These are phyloP conservation scores for Pichia sp. DNA, from an alignment of 1,139 yeast genomes.

Conservation along the genomic window DNA sequence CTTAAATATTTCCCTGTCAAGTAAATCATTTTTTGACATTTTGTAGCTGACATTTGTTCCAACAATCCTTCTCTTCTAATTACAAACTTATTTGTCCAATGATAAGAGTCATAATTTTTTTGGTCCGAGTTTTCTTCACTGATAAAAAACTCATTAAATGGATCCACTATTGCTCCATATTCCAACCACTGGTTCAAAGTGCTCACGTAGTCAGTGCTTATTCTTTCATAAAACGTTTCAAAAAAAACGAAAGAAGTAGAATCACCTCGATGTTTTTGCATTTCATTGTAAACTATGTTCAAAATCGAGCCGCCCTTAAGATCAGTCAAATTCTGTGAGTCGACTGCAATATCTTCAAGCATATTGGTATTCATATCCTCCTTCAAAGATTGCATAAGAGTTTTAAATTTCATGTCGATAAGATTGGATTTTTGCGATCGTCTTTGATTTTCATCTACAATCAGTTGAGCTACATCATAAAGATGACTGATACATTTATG, in stretches of 20 bases:
- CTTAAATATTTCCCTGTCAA: constrained; percentile 82
- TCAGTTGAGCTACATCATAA: constrained; percentile 44
- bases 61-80: constrained; percentile 72
- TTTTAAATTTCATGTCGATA: constrained; percentile 31
- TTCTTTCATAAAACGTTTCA: constrained; percentile 43
- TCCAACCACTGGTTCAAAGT: constrained; percentile 77
- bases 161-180: constrained; percentile 70
- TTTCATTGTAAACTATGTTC: constrained; percentile 51
- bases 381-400: constrained; percentile 36
- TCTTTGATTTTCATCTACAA: constrained; percentile 36
- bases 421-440: constrained; percentile 26
- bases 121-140: constrained; percentile 25
- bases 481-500: constrained; percentile 43
- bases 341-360: constrained; percentile 40
- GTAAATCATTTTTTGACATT: constrained; percentile 56
- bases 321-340: constrained; percentile 44
- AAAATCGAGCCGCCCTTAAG: constrained; percentile 69
- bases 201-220: constrained; percentile 56
- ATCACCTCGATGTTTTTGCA: constrained; percentile 62
- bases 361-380: constrained; percentile 38
- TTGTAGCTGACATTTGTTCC: constrained; percentile 50
- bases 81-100: constrained; percentile 78
- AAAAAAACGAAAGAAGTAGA: constrained; percentile 47
- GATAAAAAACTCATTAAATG: constrained; percentile 76
- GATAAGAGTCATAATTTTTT: constrained; percentile 10